Base-by-base conservation (phyloP, 306 rosid genomes). In the Vicia sativa region DNA sequence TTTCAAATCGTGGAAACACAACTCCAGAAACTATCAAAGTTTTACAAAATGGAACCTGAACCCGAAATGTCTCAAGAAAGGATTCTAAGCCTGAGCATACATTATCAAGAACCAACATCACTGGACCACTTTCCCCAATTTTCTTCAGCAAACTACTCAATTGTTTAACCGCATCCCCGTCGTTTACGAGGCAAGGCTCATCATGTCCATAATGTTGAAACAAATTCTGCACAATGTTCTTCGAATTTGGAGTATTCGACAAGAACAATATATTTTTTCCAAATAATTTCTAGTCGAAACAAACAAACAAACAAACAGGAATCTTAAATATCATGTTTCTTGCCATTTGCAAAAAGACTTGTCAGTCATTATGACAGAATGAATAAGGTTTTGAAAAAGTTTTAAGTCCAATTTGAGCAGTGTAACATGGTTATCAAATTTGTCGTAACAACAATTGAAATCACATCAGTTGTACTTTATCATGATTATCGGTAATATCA, bases 81-180 rank as follows among this genome's bases (percentile, higher is more conserved):
- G 6, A 35, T 73, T 72, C 84, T 16, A 84, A 62, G 34, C 62
- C 83, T 1, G n/a, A 29, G 83, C 78, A 81, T 37, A 86, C 86
- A 68, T 83, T 85, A 62, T 86, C 91, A 14, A 83, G 35, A 18
- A 86, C 81, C 87, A 83, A 42, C 74, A 83, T n/a, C 6, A 65
- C 3, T 7, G 76, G 83, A 38, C 29, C 9, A 31, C 16, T 29
- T 6, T 12, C 29, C 5, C 41, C 41, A 35, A 55, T 23, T 60
- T 61, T 16, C 11, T 16, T 55, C 41, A 77, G 41, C 44, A 78
- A 56, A 7, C 7, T n/a, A 37, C 31, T 45, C 41, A 85, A 68
- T 23, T 38, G 11, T 21, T 7, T 28, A 13, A 41, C n/a, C 6
- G 81, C 73, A 42, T 11, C 34, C n/a, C 71, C 84, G 16, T 78